Conservation (phyloP, 768 basidiomycete species). For the Sutorius australiensis region DNA sequence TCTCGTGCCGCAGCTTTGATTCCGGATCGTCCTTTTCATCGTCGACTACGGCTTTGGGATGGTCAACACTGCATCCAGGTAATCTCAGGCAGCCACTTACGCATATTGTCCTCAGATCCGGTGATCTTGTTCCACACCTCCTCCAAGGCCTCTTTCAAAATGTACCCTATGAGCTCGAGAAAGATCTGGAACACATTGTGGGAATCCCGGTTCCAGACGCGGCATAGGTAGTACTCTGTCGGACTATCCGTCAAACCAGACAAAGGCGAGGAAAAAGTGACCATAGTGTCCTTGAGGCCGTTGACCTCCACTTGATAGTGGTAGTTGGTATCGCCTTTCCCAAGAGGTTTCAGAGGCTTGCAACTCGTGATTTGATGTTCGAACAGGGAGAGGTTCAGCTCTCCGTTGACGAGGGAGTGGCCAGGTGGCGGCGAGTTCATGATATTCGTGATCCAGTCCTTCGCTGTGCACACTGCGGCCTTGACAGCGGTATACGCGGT, state of each 20-base stretch:
- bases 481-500: conserved; percentile 7
- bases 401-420: conserved; percentile 22
- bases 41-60: neutral
- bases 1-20: conserved; percentile 8
- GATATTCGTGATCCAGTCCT: conserved; percentile 2
- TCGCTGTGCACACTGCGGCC: neutral
- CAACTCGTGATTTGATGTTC: conserved; percentile 19
- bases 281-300: conserved; percentile 4
- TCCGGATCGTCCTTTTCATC: conserved; percentile 3
- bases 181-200: conserved; percentile 15
- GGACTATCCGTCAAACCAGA: neutral
- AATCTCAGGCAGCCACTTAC: conserved; percentile 1
- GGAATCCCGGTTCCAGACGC: conserved; percentile 18
- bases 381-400: conserved; percentile 20
- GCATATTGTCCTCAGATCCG: neutral
- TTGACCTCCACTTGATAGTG: conserved; percentile 13
- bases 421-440: conserved; percentile 14
- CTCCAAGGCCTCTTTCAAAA: neutral
- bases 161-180: conserved; percentile 16
- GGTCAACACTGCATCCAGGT: neutral
- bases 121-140: neutral
- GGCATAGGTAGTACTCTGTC: conserved; percentile 18
- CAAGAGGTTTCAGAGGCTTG: neutral
- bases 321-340: neutral
- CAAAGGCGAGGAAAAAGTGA: conserved; percentile 4